A percentile compares a stretch with the other conserved stretches of the same genome.
Conservation (phyloP, 352 stramenopile genomes). For the Globisporangium cystogenes region DNA sequence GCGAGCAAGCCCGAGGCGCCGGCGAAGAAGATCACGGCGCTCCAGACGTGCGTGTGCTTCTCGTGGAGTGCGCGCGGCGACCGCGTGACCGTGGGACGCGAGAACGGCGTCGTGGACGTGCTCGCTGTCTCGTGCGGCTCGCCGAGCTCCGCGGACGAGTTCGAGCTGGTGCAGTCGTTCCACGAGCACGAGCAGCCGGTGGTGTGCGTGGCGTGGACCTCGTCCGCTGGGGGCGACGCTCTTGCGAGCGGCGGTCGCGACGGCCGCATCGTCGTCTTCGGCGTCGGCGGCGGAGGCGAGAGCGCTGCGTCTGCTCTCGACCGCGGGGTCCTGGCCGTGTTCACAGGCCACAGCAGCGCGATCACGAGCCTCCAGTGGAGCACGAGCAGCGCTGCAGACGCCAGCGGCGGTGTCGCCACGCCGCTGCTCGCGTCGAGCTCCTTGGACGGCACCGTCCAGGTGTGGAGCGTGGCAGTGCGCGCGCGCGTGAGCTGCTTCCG, state of each 20-base stretch:
- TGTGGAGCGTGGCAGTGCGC: constrained; percentile 35
- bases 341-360: constrained; percentile 30
- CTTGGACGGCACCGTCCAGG: constrained; percentile 41
- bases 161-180: constrained; percentile 15
- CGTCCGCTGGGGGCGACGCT: constrained; percentile 8
- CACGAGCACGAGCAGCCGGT: constrained; percentile 56
- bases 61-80: constrained; percentile 20
- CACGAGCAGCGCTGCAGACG: neutral
- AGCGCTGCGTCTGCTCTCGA: neutral
- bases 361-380: constrained; percentile 50
- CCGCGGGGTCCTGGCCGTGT: constrained; percentile 14
- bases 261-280: constrained; percentile 55
- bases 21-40: constrained; percentile 19
- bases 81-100: constrained; percentile 29
- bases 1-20: constrained; percentile 19
- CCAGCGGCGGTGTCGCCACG: neutral
- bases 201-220: constrained; percentile 33
- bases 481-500: constrained; percentile 27
- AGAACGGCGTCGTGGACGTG: constrained; percentile 47
- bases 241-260: constrained; percentile 42
- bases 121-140: neutral
- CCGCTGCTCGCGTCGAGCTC: constrained; percentile 43
- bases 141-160: neutral
- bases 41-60: constrained; percentile 18
- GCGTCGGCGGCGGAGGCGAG: constrained; percentile 1